These are phyloP conservation scores for Venturiaceae sp. DNA, from an alignment of 2,329 filamentous ascomycete genomes.

Conservation along the genomic window DNA sequence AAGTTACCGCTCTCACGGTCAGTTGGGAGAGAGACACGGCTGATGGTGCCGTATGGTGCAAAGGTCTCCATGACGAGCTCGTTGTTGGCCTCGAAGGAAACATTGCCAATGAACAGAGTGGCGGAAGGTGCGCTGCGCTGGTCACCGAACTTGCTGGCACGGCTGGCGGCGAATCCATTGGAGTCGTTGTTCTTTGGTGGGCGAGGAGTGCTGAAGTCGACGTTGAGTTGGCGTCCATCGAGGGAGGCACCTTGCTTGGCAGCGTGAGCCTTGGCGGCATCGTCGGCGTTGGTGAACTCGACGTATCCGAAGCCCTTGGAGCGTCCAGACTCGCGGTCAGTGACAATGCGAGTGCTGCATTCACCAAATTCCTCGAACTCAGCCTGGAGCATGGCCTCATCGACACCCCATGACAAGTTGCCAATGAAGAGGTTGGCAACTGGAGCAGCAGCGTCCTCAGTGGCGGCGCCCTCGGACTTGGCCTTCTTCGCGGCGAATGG, in stretches of 20 bases:
- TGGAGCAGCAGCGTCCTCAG: slow-evolving; percentile 24
- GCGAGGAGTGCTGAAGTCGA: slow-evolving; percentile 67
- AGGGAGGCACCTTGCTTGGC: slow-evolving; percentile 62
- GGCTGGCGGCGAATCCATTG: slow-evolving; percentile 33
- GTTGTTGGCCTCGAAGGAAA: slow-evolving; percentile 76
- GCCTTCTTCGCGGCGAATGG: slow-evolving; percentile 52
- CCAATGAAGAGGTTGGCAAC: slow-evolving; percentile 74
- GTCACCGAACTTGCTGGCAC: slow-evolving; percentile 67
- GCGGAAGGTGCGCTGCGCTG: slow-evolving; percentile 68
- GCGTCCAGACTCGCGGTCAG: slow-evolving; percentile 68
- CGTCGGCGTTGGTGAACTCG: slow-evolving; percentile 62
- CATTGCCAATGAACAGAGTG: slow-evolving; percentile 86
- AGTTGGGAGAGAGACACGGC: slow-evolving; percentile 78
- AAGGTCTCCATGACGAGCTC: slow-evolving; percentile 67
- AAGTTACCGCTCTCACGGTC: slow-evolving; percentile 74
- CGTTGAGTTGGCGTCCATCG: slow-evolving; percentile 64
- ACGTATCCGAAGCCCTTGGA: slow-evolving; percentile 93
- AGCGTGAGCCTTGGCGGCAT: slow-evolving; percentile 57
- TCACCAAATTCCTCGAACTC: slow-evolving; percentile 76
- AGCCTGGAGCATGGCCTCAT: slow-evolving; percentile 70
- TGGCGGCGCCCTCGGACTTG: slow-evolving; percentile 46
- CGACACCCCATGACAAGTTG: slow-evolving; percentile 83
- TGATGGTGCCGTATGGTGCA: slow-evolving; percentile 57
- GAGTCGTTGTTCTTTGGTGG: slow-evolving; percentile 37
- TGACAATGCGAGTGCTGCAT: slow-evolving; percentile 63